phyloP scores from a whole-genome alignment of 2,329 filamentous ascomycete species.

The Elsinoe fawcettii region DNA sequence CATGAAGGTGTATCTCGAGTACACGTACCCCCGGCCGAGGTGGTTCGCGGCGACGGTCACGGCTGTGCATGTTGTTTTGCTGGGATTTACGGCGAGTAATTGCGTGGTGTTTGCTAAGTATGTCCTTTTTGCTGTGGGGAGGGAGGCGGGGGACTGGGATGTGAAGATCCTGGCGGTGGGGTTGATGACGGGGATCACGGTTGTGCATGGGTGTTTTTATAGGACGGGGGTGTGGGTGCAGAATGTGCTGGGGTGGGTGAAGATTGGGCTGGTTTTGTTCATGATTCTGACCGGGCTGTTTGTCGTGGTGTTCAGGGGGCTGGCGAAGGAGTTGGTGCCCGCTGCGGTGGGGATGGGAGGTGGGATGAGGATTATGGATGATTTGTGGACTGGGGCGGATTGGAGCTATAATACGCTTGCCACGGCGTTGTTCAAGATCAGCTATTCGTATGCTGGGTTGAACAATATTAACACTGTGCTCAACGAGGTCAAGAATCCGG shows the following conservation, averaged over 20 bases:
- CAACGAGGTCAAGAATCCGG: conserved; percentile 62
- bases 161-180: conserved; percentile 42
- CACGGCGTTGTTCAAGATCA: conserved; percentile 58
- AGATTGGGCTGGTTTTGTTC: conserved; percentile 32
- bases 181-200: conserved; percentile 32
- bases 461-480: conserved; percentile 63
- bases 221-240: conserved; percentile 32
- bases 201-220: conserved; percentile 33
- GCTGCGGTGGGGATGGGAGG: not conserved
- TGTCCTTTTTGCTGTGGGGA: conserved; percentile 13
- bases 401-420: conserved; percentile 64
- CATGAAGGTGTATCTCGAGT: conserved; percentile 62
- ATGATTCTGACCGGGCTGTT: conserved; percentile 34
- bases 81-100: conserved; percentile 49
- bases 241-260: conserved; percentile 35
- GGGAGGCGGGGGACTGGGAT: conserved; percentile 14
- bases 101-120: conserved; percentile 17
- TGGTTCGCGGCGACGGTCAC: conserved; percentile 58
- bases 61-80: conserved; percentile 54
- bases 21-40: conserved; percentile 55
- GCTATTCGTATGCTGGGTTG: conserved; percentile 61
- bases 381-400: not conserved
- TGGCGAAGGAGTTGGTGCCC: not conserved
- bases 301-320: conserved; percentile 26
- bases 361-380: not conserved